Evolutionary conservation across 345 rosid species (phyloP).

Genomic region (Salix purpurea): DNA sequence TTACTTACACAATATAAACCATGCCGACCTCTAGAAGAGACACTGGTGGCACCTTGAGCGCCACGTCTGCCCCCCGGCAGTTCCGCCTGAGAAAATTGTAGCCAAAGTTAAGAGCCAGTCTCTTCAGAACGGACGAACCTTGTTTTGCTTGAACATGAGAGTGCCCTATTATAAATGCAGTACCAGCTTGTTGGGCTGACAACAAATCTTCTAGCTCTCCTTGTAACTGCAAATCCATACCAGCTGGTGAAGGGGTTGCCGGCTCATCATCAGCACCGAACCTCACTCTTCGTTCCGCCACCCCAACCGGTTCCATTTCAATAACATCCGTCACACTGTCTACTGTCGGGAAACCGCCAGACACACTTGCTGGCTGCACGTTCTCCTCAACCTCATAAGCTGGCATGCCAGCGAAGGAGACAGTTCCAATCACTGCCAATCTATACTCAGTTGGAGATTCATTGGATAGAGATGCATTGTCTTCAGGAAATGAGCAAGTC

Average conservation of each 20-base stretch:
- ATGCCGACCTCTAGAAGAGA: conserved; percentile 93
- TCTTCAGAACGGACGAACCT: conserved; percentile 81
- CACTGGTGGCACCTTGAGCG: conserved; percentile 83
- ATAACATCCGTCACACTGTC: conserved; percentile 63
- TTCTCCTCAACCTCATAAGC: conserved; percentile 59
- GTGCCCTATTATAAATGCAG: conserved; percentile 87
- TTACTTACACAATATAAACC: conserved; percentile 64
- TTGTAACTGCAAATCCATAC: conserved; percentile 33
- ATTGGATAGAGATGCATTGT: conserved; percentile 23
- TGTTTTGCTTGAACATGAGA: conserved; percentile 90
- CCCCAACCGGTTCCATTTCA: conserved; percentile 51
- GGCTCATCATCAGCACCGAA: conserved; percentile 56
- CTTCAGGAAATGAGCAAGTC: conserved; percentile 3
- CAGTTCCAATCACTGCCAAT: conserved; percentile 74
- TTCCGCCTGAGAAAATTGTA: conserved; percentile 87
- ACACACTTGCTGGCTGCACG: conserved; percentile 63
- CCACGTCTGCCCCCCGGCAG: conserved; percentile 88
- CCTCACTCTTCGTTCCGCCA: conserved; percentile 52
- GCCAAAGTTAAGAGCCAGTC: conserved; percentile 68
- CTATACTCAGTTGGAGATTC: conserved; percentile 64
- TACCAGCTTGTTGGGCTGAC: conserved; percentile 74
- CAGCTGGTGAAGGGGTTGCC: conserved; percentile 24
- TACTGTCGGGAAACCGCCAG: conserved; percentile 58
- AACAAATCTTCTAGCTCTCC: conserved; percentile 70
- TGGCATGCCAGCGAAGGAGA: conserved; percentile 30